Evolutionary conservation across 495 filamentous ascomycete species (phyloP).

Genomic region (Penicillium alfredii): DNA sequence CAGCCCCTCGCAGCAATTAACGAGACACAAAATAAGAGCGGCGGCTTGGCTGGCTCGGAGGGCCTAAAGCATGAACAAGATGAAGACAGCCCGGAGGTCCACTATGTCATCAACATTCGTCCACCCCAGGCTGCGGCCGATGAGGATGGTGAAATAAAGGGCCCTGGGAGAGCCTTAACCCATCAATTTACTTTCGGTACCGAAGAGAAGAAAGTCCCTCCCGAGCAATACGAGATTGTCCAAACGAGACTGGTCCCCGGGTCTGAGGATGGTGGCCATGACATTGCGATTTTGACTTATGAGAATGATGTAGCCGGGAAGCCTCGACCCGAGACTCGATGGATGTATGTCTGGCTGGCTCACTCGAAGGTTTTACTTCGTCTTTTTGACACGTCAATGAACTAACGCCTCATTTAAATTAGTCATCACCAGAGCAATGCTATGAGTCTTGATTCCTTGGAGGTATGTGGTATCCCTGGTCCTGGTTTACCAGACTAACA

Average conservation of each 20-base stretch:
- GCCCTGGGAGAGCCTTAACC: no score
- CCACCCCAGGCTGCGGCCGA: no score
- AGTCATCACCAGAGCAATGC: not conserved
- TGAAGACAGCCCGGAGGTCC: no score
- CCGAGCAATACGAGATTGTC: constrained; percentile 1
- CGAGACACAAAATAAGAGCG: no score
- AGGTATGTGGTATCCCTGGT: not conserved
- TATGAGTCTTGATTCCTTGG: not conserved
- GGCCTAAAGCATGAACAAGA: no score
- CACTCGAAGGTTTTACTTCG: not conserved
- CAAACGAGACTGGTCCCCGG: constrained; percentile 1
- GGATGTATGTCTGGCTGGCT: constrained; percentile 6
- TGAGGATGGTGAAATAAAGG: no score
- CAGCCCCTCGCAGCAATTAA: no score
- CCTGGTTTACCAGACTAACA: not conserved
- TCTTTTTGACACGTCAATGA: not conserved
- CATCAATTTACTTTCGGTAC: not conserved
- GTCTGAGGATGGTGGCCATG: not conserved
- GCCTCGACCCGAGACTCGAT: not conserved
- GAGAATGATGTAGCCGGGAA: not conserved
- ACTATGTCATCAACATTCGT: no score
- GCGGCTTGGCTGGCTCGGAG: no score
- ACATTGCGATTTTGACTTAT: constrained; percentile 3
- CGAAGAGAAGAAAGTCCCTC: not conserved
- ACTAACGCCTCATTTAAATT: not conserved